A percentile compares a stretch with the other conserved stretches of the same genome.
phyloP scores from a whole-genome alignment of 768 basidiomycete species.

The Pholiota molesta region DNA sequence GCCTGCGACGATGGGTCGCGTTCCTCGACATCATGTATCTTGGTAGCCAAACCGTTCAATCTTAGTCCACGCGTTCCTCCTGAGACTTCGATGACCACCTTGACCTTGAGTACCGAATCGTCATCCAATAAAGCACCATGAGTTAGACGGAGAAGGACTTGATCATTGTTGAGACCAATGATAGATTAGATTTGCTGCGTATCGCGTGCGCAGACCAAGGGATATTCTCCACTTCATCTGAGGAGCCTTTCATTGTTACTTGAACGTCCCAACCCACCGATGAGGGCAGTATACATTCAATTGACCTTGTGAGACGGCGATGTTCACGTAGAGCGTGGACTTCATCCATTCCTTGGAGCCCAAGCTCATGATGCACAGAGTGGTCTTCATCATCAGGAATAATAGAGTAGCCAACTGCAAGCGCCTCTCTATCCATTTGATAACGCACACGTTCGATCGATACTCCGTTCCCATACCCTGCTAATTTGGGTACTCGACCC shows the following conservation, averaged over 20 bases:
- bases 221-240: conserved; percentile 67
- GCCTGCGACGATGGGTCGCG: conserved; percentile 64
- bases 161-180: conserved; percentile 42
- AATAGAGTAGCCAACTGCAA: conserved; percentile 83
- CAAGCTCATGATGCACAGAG: conserved; percentile 27
- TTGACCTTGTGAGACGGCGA: conserved; percentile 68
- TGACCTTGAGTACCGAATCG: conserved; percentile 81
- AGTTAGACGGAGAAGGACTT: conserved; percentile 65
- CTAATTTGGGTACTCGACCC: conserved; percentile 70
- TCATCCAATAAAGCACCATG: conserved; percentile 74
- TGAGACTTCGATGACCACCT: conserved; percentile 79
- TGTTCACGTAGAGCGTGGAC: conserved; percentile 67
- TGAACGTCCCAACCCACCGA: conserved; percentile 88
- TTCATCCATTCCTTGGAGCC: conserved; percentile 59
- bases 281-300: conserved; percentile 81
- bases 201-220: conserved; percentile 74
- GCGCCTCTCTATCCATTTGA: conserved; percentile 80
- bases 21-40: conserved; percentile 65
- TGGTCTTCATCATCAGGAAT: conserved; percentile 72
- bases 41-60: conserved; percentile 83
- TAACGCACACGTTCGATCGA: conserved; percentile 79
- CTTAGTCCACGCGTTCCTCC: conserved; percentile 76
- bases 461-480: conserved; percentile 81
- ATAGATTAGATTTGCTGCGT: conserved; percentile 43
- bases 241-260: conserved; percentile 73